These are phyloP conservation scores for Salix viminalis DNA, from an alignment of 345 rosid genomes.

Conservation along the genomic window DNA sequence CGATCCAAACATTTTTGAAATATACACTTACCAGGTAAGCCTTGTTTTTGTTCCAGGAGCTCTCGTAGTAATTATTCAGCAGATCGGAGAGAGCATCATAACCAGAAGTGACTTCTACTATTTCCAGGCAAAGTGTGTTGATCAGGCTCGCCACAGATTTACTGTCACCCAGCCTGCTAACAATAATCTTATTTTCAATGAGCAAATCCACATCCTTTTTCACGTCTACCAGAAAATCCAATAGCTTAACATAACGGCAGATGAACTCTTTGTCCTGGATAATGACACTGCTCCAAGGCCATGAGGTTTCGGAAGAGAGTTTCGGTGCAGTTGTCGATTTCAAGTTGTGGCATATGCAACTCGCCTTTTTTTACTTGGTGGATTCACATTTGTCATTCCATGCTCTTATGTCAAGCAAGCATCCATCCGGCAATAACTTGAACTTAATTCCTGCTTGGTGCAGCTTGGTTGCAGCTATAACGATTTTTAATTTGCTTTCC, in stretches of 20 bases:
- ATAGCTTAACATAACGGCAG: not conserved
- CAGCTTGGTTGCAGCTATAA: slow-evolving; percentile 19
- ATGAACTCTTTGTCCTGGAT: no score
- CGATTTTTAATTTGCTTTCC: not conserved
- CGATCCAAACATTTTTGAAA: not conserved
- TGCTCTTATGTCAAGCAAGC: slow-evolving; percentile 6
- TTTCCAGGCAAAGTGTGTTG: slow-evolving; percentile 21
- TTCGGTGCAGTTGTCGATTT: not conserved
- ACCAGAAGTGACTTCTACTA: not conserved
- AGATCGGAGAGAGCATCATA: not conserved
- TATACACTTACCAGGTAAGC: not conserved
- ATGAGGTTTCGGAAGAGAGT: slow-evolving; percentile 7
- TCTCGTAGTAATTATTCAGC: not conserved
- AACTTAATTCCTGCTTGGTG: slow-evolving; percentile 20
- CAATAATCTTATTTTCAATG: slow-evolving; percentile 14
- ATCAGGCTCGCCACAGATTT: slow-evolving; percentile 23
- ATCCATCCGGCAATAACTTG: not conserved
- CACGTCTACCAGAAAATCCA: slow-evolving; percentile 27
- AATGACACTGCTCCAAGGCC: no score
- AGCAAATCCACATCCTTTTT: slow-evolving; percentile 24
- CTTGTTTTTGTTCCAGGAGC: not conserved
- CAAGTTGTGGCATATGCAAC: slow-evolving; percentile 23
- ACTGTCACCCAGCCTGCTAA: not conserved
- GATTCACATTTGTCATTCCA: accelerated
- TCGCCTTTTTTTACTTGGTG: not conserved